Base-by-base conservation (phyloP, 2,329 filamentous ascomycete genomes). In the Nannizziopsis barbatae region DNA sequence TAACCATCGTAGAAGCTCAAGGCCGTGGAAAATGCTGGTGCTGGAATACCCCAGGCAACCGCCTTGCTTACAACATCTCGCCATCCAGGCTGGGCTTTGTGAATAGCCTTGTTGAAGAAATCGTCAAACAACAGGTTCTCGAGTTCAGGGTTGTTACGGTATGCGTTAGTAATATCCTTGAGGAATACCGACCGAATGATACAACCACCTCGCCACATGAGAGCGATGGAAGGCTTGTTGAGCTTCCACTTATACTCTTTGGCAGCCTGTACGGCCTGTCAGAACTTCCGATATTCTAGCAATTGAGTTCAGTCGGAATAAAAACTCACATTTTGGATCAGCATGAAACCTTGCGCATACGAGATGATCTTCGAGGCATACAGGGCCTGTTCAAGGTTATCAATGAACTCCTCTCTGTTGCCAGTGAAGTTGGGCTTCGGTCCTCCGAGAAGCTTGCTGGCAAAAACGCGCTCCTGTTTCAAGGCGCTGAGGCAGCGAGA, bases 341-440 rank as follows among this genome's bases (percentile, higher is more conserved):
- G 80, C 90, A 96, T 96, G 81, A 98, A 98, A 68, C 92, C 92
- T 75, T 98, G 92, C 57, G 92, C 88, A 69, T 98, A 98, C 15
- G 92, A 98, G 73, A 98, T 95, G 68, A 98, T 98, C 85, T 98
- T 98, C 65, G 90, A 96, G 58, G 92, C 92, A 68, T 98, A 98
- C 54, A 98, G 81, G 59, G 90, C 92, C 77, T 98, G 92, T 79
- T 98, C 92, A 45, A 98, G 86, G 71, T 98, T 89, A 60, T 86
- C 86, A 60, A 98, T 81, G 80, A 96, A 94, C 70, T 88, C 79
- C 70, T 86, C 76, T 79, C 85, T 88, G 80, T 95, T 80, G 60
- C 92, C 92, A 61, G 84, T 78, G 71, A 96, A 96, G 62, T 79
- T 81, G 65, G 77, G 84, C 62, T 71, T 75, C 52, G 87, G 88